A percentile compares a stretch with the other conserved stretches of the same genome.
Conservation (phyloP, 1,284 basidiomycete genomes). For the Singerocomus inundabilis region DNA sequence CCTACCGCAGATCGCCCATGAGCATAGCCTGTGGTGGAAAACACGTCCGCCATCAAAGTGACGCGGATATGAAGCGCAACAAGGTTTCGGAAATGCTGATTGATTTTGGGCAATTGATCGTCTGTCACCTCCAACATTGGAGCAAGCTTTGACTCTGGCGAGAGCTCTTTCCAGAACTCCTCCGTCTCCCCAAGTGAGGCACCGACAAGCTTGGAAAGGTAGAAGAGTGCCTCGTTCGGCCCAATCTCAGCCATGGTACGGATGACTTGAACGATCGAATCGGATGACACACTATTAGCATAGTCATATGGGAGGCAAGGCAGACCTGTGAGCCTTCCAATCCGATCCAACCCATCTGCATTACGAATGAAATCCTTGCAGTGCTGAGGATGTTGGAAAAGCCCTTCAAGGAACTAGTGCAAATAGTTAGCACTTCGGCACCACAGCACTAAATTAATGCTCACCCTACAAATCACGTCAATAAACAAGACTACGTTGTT, state of each 20-base stretch:
- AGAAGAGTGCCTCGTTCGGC: slow-evolving; percentile 71
- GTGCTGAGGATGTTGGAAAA: slow-evolving; percentile 89
- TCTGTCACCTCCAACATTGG: slow-evolving; percentile 53
- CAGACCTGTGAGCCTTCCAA: slow-evolving; percentile 78
- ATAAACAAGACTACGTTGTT: slow-evolving; percentile 75
- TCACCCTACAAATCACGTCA: slow-evolving; percentile 72
- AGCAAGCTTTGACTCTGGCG: slow-evolving; percentile 58
- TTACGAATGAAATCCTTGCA: slow-evolving; percentile 87
- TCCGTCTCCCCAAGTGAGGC: slow-evolving; percentile 69
- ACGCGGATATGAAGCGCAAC: slow-evolving; percentile 77
- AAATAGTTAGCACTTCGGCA: slow-evolving; percentile 7
- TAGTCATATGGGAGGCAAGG: slow-evolving; percentile 92
- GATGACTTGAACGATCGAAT: slow-evolving; percentile 85
- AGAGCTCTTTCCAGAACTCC: slow-evolving; percentile 64
- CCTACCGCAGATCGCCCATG: slow-evolving; percentile 77
- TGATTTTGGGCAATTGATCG: slow-evolving; percentile 52
- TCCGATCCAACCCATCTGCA: slow-evolving; percentile 71
- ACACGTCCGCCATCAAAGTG: slow-evolving; percentile 86
- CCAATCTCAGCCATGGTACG: slow-evolving; percentile 87
- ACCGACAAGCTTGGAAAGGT: slow-evolving; percentile 73
- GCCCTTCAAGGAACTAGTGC: slow-evolving; percentile 82
- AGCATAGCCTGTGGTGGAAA: slow-evolving; percentile 82
- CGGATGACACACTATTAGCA: slow-evolving; percentile 76
- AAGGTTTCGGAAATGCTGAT: slow-evolving; percentile 72
- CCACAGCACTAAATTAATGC: slow-evolving; percentile 16